A percentile compares a stretch with the other conserved stretches of the same genome.
Evolutionary conservation across 2,329 filamentous ascomycete species (phyloP).

Genomic region (Aaosphaeria arxii): DNA sequence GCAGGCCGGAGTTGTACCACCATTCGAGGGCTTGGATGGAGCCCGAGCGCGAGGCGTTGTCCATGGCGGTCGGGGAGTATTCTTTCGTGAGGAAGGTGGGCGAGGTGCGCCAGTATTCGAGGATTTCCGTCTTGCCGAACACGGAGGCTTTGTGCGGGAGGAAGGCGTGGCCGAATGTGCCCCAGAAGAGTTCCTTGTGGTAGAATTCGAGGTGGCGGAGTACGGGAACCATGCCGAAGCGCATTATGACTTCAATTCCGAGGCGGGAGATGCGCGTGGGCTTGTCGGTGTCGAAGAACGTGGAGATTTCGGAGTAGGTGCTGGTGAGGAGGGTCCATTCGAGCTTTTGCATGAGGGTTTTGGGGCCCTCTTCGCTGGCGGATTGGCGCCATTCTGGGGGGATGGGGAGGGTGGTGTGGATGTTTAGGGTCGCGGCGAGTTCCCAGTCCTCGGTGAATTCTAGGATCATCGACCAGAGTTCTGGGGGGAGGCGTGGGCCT

Average conservation of each 20-base stretch:
- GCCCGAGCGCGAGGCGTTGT: slow-evolving; percentile 81
- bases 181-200: slow-evolving; percentile 75
- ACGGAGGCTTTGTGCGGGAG: slow-evolving; percentile 87
- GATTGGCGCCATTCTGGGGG: slow-evolving; percentile 71
- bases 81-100: slow-evolving; percentile 81
- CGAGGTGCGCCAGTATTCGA: slow-evolving; percentile 89
- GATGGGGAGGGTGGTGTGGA: slow-evolving; percentile 73
- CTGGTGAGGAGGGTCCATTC: slow-evolving; percentile 82
- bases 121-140: slow-evolving; percentile 77
- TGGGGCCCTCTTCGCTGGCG: slow-evolving; percentile 61
- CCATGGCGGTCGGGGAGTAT: slow-evolving; percentile 80
- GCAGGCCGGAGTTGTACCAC: slow-evolving; percentile 81
- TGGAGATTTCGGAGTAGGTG: slow-evolving; percentile 67
- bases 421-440: slow-evolving; percentile 72
- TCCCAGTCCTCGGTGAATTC: slow-evolving; percentile 89
- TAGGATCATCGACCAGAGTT: slow-evolving; percentile 87
- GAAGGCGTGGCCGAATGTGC: slow-evolving; percentile 76
- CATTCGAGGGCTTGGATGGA: slow-evolving; percentile 84
- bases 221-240: slow-evolving; percentile 79
- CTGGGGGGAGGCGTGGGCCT: slow-evolving; percentile 62
- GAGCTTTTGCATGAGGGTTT: slow-evolving; percentile 72
- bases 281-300: slow-evolving; percentile 67
- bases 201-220: slow-evolving; percentile 68
- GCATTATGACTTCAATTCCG: slow-evolving; percentile 85
- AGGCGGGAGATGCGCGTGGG: slow-evolving; percentile 75